Percentiles rank a stretch among this genome's conserved stretches.
phyloP scores from a whole-genome alignment of 1,139 yeast genomes.

The Kodamaea alishanica region DNA sequence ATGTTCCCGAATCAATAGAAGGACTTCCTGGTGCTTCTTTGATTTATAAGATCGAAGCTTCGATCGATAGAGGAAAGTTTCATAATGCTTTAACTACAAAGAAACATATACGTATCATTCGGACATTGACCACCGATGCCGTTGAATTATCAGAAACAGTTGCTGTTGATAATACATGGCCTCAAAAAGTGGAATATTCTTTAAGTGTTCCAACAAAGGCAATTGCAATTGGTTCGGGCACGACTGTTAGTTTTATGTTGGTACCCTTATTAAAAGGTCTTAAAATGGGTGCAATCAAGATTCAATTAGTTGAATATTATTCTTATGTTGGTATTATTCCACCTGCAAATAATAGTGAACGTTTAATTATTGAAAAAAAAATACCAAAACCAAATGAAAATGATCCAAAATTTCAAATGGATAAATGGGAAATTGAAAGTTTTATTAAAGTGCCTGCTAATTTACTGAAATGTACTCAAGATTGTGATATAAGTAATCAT shows the following conservation, averaged over 20 bases:
- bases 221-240: slow-evolving; percentile 79
- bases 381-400: slow-evolving; percentile 34
- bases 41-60: slow-evolving; percentile 74
- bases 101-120: slow-evolving; percentile 75
- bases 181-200: slow-evolving; percentile 85
- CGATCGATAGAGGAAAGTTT: slow-evolving; percentile 79
- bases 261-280: slow-evolving; percentile 84
- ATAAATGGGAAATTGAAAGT: slow-evolving; percentile 74
- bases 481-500: slow-evolving; percentile 61
- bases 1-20: slow-evolving; percentile 82
- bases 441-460: slow-evolving; percentile 64
- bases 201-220: slow-evolving; percentile 86
- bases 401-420: slow-evolving; percentile 48
- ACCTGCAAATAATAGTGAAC: slow-evolving; percentile 56
- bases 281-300: slow-evolving; percentile 64
- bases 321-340: slow-evolving; percentile 59
- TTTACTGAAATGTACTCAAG: slow-evolving; percentile 76
- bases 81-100: slow-evolving; percentile 61
- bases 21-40: slow-evolving; percentile 84
- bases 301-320: slow-evolving; percentile 64
- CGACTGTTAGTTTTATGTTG: slow-evolving; percentile 66
- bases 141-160: slow-evolving; percentile 88
- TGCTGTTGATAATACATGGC: slow-evolving; percentile 96
- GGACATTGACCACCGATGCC: slow-evolving; percentile 86
- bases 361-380: slow-evolving; percentile 43